Evolutionary conservation across 495 filamentous ascomycete species (phyloP), one percentile per base, ranked within the genome.

Genomic region (Penicillium taxi): DNA sequence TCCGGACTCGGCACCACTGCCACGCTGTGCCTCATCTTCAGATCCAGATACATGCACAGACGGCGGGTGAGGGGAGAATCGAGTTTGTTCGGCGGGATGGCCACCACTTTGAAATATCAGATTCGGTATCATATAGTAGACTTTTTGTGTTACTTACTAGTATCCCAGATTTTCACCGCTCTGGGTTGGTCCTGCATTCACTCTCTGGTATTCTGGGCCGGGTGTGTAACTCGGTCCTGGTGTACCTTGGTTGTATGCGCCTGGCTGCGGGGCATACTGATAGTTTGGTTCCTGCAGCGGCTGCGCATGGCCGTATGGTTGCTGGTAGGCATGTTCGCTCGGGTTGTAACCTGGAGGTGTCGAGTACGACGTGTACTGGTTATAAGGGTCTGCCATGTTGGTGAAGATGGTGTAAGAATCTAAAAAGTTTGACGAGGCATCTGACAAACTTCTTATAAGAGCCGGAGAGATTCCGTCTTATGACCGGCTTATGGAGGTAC

Each of bases 371-470:
- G 52, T 35, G 32, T 61, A 64, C 9, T 55, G 66, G 58, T 71
- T 61, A 56, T 74, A 74, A 12, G 66, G 66, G 31, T 67, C 69
- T 5, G 67, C 70, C 69, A 73, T 73, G 34, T 28, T 48, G 42
- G 18, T 30, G 39, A 15, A 18, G 17, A 26, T 32, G 9, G 15
- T 29, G 19, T 23, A 20, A 29, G 25, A 22, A 21, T 30, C 13
- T 15, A 32, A 32, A 14, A 18, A 3, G 16, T 32, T 17, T 18
- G 20, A 23, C n/a, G n/a, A n/a, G n/a, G n/a, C n/a, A n/a, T n/a
- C n/a, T n/a, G n/a, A n/a, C n/a, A n/a, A n/a, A n/a, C n/a, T n/a
- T n/a, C n/a, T n/a, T n/a, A n/a, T n/a, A n/a, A n/a, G n/a, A n/a
- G n/a, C n/a, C n/a, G n/a, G n/a, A 13, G 15, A 12, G 30, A 31